Base-by-base conservation (phyloP, 768 basidiomycete species). In the Pleurotus tuoliensis region DNA sequence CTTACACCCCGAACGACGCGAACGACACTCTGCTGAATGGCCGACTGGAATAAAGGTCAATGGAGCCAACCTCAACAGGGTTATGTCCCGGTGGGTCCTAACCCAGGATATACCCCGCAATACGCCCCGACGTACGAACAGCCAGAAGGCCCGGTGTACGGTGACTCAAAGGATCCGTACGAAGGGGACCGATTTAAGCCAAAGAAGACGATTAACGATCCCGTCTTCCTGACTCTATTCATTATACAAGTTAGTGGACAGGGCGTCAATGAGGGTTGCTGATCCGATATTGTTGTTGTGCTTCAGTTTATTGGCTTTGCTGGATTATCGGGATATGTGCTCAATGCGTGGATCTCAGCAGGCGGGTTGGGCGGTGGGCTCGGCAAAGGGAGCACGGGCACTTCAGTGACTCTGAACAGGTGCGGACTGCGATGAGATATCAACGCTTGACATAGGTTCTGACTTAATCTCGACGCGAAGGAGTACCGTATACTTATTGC, bases 301-400 rank as follows among this genome's bases (percentile, higher is more conserved):
- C 15, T 46, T 3, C 59, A 88, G 88, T 73, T 90, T 37, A 71
- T 83, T 25, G 90, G 86, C 2, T 92, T 86, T 64, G 82, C 77
- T 12, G 86, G 79, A 1, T 62, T 92, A 5, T 87, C 87, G 15
- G 90, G 78, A 1, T 76, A 91, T 18, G 82, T 80, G 2, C 71
- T 93, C 25, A 72, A 76, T 30, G 75, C 81, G 16, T 93, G 86
- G 80, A 74, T 84, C 38, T 75, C 77, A 5, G 66, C 77, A 56
- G 84, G 82, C 34, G 91, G 91, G 0, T 73, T 88, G 3, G 87
- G 87, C 5, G 91, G 90, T 43, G 88, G 90, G 5, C 69, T 91
- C 15, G 90, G 83, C 13, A 77, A 77, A 56, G 64, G 54, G 8
- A 59, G 65, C 3, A 75, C 76, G 3, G 90, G 90, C 7, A 80